Evolutionary conservation across 2,329 filamentous ascomycete species (phyloP).

Genomic region (Diaporthe ilicicola): DNA sequence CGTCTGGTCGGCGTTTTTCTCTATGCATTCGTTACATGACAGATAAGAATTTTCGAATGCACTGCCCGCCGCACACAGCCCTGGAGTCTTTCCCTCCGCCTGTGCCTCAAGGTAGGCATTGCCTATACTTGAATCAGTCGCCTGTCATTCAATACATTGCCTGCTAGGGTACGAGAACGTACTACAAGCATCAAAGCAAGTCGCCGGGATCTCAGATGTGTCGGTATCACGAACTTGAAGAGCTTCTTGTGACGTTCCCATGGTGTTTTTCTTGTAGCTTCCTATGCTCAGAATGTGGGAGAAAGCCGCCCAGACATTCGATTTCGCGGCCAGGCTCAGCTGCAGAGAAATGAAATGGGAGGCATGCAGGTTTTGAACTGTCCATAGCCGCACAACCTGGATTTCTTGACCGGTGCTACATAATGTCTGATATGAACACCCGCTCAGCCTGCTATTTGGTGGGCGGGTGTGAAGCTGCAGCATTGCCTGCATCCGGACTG

Average conservation of each 20-base stretch:
- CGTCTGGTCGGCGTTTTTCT: background rate
- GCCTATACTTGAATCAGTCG: background rate
- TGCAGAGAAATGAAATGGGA: too few species aligned
- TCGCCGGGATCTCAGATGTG: background rate
- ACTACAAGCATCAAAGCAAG: background rate
- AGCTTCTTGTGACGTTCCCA: background rate
- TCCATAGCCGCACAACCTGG: background rate
- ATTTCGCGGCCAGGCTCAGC: background rate
- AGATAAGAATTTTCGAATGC: fast-evolving
- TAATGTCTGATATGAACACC: too few species aligned
- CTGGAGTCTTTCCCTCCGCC: background rate
- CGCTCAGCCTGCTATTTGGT: background rate
- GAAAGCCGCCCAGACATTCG: too few species aligned
- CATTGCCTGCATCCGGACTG: background rate
- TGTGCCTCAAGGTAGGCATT: background rate
- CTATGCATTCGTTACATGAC: background rate
- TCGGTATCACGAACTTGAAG: background rate
- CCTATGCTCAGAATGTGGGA: background rate
- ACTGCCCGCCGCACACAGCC: background rate
- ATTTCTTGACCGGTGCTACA: background rate
- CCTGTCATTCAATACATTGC: background rate
- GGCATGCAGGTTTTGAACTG: background rate
- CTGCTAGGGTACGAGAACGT: background rate
- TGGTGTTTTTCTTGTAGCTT: background rate
- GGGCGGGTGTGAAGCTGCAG: background rate